These are phyloP conservation scores for Vanrija sp. DNA, from an alignment of 1,284 basidiomycete species.

Conservation along the genomic window DNA sequence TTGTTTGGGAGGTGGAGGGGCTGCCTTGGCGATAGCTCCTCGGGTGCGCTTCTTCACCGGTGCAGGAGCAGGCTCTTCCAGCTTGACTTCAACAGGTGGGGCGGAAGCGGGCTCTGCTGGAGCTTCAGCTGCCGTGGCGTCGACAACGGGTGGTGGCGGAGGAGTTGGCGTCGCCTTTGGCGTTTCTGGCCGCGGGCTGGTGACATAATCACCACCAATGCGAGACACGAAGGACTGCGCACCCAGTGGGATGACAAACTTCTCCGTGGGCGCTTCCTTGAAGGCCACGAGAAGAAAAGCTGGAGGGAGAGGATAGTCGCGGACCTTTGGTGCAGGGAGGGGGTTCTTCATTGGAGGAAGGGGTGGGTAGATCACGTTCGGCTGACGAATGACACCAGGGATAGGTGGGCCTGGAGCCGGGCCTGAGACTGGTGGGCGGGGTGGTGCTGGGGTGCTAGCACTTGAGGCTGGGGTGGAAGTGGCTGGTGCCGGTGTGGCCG, in stretches of 20 bases:
- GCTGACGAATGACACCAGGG: not conserved
- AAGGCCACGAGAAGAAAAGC: constrained; percentile 43
- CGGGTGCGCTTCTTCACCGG: constrained; percentile 17
- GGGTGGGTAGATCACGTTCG: constrained; percentile 1
- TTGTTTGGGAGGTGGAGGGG: constrained; percentile 2
- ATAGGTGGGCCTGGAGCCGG: no score
- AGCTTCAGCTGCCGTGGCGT: not conserved
- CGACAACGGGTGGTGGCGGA: not conserved
- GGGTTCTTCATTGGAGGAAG: constrained; percentile 1
- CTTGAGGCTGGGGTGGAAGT: not conserved
- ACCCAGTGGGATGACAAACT: constrained; percentile 40
- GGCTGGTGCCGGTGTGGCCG: not conserved
- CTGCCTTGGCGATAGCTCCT: constrained; percentile 13
- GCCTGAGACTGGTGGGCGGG: no score
- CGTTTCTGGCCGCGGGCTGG: constrained; percentile 14
- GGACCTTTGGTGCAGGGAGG: constrained; percentile 15
- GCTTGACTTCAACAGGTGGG: not conserved
- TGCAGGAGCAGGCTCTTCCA: not conserved
- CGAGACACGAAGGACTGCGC: constrained; percentile 34
- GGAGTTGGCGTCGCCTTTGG: not conserved
- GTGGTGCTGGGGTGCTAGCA: not conserved
- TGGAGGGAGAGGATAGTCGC: constrained; percentile 29
- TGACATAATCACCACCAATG: constrained; percentile 38
- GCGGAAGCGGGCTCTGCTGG: not conserved
- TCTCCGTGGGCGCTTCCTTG: constrained; percentile 42